Base-by-base conservation (phyloP, 768 basidiomycete genomes). In the Cubamyces lactineus region DNA sequence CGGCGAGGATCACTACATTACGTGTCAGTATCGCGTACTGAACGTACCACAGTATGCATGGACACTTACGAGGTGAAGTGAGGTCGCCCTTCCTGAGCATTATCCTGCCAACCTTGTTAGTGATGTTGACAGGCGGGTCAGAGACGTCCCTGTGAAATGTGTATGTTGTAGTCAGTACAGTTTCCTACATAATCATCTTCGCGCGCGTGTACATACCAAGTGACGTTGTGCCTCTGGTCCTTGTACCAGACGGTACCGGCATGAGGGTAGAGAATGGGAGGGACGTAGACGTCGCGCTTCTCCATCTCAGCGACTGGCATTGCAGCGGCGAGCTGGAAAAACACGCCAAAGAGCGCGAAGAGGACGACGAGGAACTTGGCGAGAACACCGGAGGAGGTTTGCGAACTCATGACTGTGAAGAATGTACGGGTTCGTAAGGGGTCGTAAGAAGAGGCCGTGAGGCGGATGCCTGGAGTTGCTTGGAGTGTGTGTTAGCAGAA, bases 71-170 rank as follows among this genome's bases (percentile, higher is more conserved):
- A 13, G 66, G 66, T 34, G 71, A 67, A 58, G 74, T 67, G 12
- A 66, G 45, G 21, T 75, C 69, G 39, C 64, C 68, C 23, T 62
- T 66, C 42, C 63, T 61, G 40, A 70, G 65, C 40, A 52, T 53
- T 41, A 69, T 63, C 9, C 41, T 46, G 11, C 67, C 68, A 13
- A 51, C 28, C 16, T 42, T 45, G 63, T 80, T 80, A 23, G 79
- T 79, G 63, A 80, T 78, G 19, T 73, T 64, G 4, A 50, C 65
- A 0, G 81, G 81, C 0, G 74, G 72, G 53, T 77, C 61, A 7
- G 74, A 67, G 0, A 74, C 71, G 51, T 76, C 75, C 69, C 69
- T 70, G 34, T 16, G 34, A 8, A 26, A 1, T 16, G 30, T 4
- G 23, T 4, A 23, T 24, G 46, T 7, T n/a, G 21, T 24, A 23